A percentile compares a stretch with the other conserved stretches of the same genome.
phyloP scores from a whole-genome alignment of 345 rosid genomes.

The Angophora floribunda region DNA sequence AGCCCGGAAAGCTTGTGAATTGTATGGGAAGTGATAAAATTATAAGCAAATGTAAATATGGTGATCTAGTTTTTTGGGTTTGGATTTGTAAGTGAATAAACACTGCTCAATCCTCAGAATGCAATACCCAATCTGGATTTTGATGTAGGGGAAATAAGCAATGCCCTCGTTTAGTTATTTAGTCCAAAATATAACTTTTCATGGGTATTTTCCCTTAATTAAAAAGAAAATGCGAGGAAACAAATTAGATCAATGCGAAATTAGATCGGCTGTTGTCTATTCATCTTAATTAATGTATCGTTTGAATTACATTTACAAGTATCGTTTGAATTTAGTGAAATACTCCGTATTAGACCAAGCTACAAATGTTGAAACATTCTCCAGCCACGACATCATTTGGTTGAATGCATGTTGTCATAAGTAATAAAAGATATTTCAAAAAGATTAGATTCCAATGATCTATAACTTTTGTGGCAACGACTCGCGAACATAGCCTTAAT shows the following conservation, averaged over 20 bases:
- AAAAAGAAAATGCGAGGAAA: background rate
- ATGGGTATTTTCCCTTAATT: background rate
- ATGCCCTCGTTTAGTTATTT: background rate
- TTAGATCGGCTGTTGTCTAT: background rate
- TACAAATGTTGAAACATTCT: background rate
- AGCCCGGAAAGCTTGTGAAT: conserved; percentile 6
- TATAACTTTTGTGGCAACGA: background rate
- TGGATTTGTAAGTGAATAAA: background rate
- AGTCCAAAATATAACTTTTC: background rate
- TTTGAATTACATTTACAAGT: background rate
- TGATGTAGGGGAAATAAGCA: background rate
- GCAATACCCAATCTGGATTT: background rate
- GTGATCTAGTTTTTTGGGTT: background rate
- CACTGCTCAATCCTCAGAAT: background rate
- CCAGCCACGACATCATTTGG: background rate
- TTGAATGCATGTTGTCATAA: background rate
- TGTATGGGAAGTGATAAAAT: conserved; percentile 10
- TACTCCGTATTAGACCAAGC: background rate
- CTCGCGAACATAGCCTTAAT: too few relatives aligned
- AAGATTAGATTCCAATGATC: background rate
- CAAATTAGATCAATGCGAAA: background rate
- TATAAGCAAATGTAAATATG: background rate
- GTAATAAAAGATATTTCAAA: background rate
- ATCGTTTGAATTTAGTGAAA: background rate
- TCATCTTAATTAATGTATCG: background rate